Conservation (phyloP, 345 rosid species). For the Cardiospermum halicacabum region DNA sequence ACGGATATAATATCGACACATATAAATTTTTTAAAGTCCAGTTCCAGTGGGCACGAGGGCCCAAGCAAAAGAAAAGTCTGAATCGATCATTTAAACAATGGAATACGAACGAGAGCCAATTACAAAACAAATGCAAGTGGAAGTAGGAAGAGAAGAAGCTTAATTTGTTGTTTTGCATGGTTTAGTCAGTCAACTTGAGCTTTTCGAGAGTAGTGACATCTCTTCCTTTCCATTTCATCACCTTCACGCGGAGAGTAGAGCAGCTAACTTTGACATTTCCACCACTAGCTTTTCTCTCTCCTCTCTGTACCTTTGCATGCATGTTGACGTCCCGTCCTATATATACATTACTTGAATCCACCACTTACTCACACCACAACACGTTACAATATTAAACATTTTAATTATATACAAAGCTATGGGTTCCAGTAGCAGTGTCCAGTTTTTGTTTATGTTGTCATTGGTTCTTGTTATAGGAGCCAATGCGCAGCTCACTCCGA, state of each 20-base stretch:
- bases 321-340: not conserved
- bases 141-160: not conserved
- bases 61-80: too few relatives aligned
- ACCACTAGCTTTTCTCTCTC: not conserved
- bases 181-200: not conserved
- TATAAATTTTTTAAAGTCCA: too few relatives aligned
- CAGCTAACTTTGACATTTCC: not conserved
- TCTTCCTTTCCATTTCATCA: not conserved
- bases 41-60: too few relatives aligned
- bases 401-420: too few relatives aligned
- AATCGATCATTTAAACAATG: too few relatives aligned
- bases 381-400: too few relatives aligned
- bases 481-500: conserved; percentile 35
- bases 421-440: conserved; percentile 1
- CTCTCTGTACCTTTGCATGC: not conserved
- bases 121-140: not conserved
- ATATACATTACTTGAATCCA: not conserved
- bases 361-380: not conserved
- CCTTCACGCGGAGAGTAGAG: not conserved
- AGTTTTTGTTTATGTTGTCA: not conserved
- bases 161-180: not conserved
- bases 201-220: not conserved
- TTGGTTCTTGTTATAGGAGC: not conserved
- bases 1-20: too few relatives aligned
- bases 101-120: too few relatives aligned